Evolutionary conservation across 2,329 filamentous ascomycete species (phyloP), one percentile per base, ranked within the genome.

Genomic region (Cercospora zeina): DNA sequence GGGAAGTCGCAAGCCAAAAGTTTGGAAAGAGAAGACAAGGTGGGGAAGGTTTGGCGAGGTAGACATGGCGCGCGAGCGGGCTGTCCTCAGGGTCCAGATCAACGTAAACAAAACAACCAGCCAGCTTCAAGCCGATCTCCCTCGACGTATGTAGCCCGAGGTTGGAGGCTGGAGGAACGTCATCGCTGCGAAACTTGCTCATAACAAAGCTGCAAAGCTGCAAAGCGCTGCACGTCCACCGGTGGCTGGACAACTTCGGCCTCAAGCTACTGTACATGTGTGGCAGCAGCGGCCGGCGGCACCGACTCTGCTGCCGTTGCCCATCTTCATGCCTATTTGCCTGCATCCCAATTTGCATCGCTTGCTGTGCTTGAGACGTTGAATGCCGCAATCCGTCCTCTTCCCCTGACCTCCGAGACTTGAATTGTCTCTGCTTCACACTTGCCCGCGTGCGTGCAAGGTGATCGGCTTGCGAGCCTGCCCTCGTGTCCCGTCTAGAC

Each of bases 1-100:
- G 42, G 42, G 49, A 53, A 53, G 49, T 31, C 49, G 49, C 30
- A 21, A 34, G n/a, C 49, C 42, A 30, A 34, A 53, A 53, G 49
- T 53, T 14, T 4, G 27, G 49, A 34, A 53, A 21, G 49, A 30
- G 31, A 53, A 34, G 49, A 53, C 14, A 14, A 31, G 11, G 14
- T 14, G 24, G 19, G 42, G 42, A 49, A 49, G 42, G 42, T 49
- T 21, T 49, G 42, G 42, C 42, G 42, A 49, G 42, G 42, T 27
- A 49, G 21, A 14, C 27, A 27, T 49, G 42, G 10, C 42, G 42
- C 42, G 13, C 19, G 39, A 16, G 42, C 42, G 11, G 21, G 13
- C 8, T 49, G 42, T 11, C 21, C 21, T n/a, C 19, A 27, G 42
- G 19, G 10, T 24, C 42, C 11, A 24, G 4, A 49, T 27, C 21